phyloP scores from a whole-genome alignment of 352 stramenopile genomes.

The Phytophthora sp. region DNA sequence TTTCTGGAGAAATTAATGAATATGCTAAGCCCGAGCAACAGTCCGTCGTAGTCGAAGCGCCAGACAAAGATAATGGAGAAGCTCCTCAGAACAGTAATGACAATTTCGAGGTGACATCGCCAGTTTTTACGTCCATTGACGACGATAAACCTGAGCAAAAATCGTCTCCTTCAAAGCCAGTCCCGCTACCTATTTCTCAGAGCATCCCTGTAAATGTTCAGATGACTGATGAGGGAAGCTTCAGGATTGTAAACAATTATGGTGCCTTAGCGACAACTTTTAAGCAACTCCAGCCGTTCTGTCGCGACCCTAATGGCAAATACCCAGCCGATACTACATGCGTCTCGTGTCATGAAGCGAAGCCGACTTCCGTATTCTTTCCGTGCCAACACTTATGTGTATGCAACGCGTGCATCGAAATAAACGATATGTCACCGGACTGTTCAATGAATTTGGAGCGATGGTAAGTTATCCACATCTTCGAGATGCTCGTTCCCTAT shows the following conservation, averaged over 20 bases:
- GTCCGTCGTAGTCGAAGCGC: neutral
- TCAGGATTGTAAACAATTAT: conserved; percentile 56
- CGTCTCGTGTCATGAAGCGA: conserved; percentile 39
- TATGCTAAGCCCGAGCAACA: neutral
- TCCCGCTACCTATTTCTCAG: conserved; percentile 5
- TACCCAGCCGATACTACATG: conserved; percentile 43
- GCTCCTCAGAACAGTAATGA: neutral
- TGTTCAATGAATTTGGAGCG: conserved; percentile 17
- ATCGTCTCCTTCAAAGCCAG: neutral
- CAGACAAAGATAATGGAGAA: neutral
- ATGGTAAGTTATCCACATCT: too few relatives aligned
- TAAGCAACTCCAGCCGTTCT: conserved; percentile 50
- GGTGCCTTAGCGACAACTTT: conserved; percentile 47
- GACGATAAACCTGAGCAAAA: neutral
- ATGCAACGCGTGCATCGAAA: conserved; percentile 52
- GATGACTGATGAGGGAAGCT: conserved; percentile 2
- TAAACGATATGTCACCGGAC: conserved; percentile 43
- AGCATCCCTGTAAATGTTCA: conserved; percentile 1
- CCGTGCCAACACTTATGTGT: conserved; percentile 68
- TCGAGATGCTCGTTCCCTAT: too few relatives aligned
- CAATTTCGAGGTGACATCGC: neutral
- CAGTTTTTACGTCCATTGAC: neutral
- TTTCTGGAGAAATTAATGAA: neutral
- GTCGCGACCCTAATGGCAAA: conserved; percentile 38
- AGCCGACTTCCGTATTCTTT: conserved; percentile 25